Evolutionary conservation across 306 rosid genomes (phyloP), one percentile per base, ranked within the genome.

Genomic region (Spatholobus suberectus): DNA sequence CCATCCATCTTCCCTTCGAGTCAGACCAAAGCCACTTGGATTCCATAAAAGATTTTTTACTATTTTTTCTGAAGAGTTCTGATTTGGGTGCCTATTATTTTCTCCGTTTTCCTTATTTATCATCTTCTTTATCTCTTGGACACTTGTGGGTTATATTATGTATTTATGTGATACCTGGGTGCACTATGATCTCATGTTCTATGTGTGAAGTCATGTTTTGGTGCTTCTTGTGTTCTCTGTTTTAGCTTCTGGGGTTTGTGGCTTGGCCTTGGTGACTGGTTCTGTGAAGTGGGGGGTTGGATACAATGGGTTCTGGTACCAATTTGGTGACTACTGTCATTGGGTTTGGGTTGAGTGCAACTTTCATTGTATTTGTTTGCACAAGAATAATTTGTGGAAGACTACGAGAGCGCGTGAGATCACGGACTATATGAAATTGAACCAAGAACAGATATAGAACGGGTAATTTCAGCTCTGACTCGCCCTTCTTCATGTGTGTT

Each of bases 281-380:
- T 74, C 32, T 70, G 75, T 58, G 67, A 26, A 70, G 23, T 41
- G 61, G 83, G n/a, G 40, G 29, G 23, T 70, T 74, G 76, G 55
- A 77, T 87, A 81, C 73, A 84, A 82, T 87, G 88, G 82, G 89
- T 84, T 46, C 90, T 4, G 79, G 84, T 70, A 89, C 89, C 81
- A 93, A 93, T 88, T 87, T 92, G 90, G 75, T 90, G 65, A 96
- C 94, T 27, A 91, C 98, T 80, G 70, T 90, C 23, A 86, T 96
- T 83, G 99, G 99, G 54, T 96, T 96, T 87, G 99, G 96, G 51
- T 82, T 96, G 90, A 96, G 99, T 86, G 96, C 98, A 43, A 91
- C 98, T 61, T 96, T 96, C 87, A 96, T 96, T 67, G 92, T 96
- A 23, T 96, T 96, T 84, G 96, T 96, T 4, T 96, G 99, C 81